Evolutionary conservation across 768 basidiomycete species (phyloP), one percentile per base, ranked within the genome.

Genomic region (Pisolithus tinctorius): DNA sequence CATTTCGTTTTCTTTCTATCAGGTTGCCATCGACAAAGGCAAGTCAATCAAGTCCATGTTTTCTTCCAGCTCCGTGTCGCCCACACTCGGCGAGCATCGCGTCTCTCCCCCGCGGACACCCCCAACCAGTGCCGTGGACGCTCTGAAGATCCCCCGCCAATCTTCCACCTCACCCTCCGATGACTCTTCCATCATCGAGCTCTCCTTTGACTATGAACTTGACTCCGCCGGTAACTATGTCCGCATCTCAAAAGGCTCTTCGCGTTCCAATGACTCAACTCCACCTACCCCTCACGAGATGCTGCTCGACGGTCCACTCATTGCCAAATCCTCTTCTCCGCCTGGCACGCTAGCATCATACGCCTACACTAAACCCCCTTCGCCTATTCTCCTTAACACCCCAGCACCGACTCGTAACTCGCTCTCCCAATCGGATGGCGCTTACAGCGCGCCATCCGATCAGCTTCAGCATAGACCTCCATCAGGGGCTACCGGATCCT

Each of bases 381-480:
- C 69, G 16, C 65, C 77, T 6, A 66, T 65, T 23, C 52, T 70
- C 16, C 61, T 70, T 45, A 61, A 66, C 50, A 74, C 76, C 29
- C 71, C 72, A 1, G 56, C 69, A 17, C 71, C 71, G 6, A 54
- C 69, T 20, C 60, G 80, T 49, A 62, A 71, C 17, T 78, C 84
- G 0, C 73, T 88, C 27, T 78, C 84, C 4, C 82, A 81, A 42
- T 84, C 85, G 38, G 85, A 88, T 61, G 84, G 79, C 59, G 75
- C 79, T 29, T 77, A 78, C 26, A 53, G 61, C 53, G 56, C 63
- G 46, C 65, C 60, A 55, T 68, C 23, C 25, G 66, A 55, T 59
- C 67, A 52, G 56, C 62, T 43, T 49, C 71, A 40, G 55, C 63
- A 60, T 53, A 69, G 49, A 57, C 59, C 51, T 55, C 71, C 60